Conservation (phyloP, 163 green algal species). For the Trebouxia gelatinosa region DNA sequence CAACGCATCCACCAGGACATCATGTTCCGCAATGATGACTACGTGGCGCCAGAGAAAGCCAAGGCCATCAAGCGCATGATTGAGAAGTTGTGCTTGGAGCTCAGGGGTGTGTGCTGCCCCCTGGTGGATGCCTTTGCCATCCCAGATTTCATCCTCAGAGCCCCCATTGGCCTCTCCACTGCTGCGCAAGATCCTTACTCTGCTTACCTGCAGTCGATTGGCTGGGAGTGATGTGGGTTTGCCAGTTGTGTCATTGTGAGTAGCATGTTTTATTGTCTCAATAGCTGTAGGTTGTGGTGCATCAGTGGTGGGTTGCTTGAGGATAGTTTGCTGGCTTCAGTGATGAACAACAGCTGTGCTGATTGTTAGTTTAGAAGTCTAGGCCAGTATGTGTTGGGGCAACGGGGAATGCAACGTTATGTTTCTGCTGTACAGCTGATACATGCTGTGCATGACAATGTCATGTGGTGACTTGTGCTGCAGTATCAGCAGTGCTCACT, state of each 20-base stretch:
- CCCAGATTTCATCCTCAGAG: conserved; percentile 85
- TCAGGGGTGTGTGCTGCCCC: conserved; percentile 64
- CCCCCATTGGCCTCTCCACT: conserved; percentile 80
- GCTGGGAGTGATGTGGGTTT: conserved; percentile 25
- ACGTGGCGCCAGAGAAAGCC: conserved; percentile 87
- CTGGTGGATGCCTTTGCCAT: conserved; percentile 86
- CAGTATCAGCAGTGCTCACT: too few species aligned
- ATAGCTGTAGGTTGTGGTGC: background rate
- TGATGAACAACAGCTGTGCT: too few species aligned
- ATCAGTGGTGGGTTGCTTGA: background rate
- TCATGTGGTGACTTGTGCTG: too few species aligned
- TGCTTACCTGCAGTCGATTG: conserved; percentile 46
- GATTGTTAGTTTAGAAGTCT: too few species aligned
- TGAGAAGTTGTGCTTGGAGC: conserved; percentile 75
- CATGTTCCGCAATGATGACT: conserved; percentile 88
- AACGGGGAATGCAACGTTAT: too few species aligned
- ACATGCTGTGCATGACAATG: too few species aligned
- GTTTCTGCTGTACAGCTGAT: too few species aligned
- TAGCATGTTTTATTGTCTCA: too few species aligned
- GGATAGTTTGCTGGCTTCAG: too few species aligned
- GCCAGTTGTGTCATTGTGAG: too few species aligned
- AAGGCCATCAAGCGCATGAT: conserved; percentile 90
- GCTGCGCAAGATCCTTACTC: conserved; percentile 43
- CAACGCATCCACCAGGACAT: conserved; percentile 71
- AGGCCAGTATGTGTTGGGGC: too few species aligned